Percentiles rank a stretch among this genome's conserved stretches.
These are phyloP conservation scores for Russula brevipes DNA, from an alignment of 768 basidiomycete genomes.

Conservation along the genomic window DNA sequence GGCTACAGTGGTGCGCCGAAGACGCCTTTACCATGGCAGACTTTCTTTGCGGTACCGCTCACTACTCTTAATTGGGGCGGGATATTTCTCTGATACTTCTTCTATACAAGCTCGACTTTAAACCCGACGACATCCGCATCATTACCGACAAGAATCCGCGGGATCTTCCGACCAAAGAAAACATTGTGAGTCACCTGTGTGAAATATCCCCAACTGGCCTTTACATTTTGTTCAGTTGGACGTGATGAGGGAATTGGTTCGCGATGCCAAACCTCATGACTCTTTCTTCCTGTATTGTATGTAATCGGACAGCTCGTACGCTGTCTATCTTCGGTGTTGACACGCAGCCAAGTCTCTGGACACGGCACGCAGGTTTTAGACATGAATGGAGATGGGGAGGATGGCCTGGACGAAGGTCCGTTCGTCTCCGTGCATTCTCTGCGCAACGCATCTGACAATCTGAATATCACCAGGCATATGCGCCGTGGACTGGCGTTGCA, in stretches of 20 bases:
- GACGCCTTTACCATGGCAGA: neutral
- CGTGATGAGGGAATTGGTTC: no score
- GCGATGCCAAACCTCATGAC: no score
- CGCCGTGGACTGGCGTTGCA: neutral
- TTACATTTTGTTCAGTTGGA: no score
- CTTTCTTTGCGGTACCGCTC: neutral
- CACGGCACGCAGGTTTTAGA: neutral
- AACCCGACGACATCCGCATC: neutral
- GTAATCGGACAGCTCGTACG: no score
- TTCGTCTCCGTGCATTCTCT: neutral
- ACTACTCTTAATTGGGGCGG: no score
- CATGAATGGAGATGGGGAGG: neutral
- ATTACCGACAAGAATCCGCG: neutral
- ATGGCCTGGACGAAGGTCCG: neutral
- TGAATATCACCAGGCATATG: neutral
- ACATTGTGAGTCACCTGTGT: constrained; percentile 4
- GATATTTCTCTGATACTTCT: neutral
- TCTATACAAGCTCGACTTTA: neutral
- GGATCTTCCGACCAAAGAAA: neutral
- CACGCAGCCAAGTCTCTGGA: no score
- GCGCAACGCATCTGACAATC: neutral
- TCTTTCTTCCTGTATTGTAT: no score
- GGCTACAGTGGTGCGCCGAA: neutral
- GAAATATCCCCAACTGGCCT: neutral
- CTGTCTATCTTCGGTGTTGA: no score